These are phyloP conservation scores for Boletus sp. DNA, from an alignment of 1,284 basidiomycete species.

Conservation along the genomic window DNA sequence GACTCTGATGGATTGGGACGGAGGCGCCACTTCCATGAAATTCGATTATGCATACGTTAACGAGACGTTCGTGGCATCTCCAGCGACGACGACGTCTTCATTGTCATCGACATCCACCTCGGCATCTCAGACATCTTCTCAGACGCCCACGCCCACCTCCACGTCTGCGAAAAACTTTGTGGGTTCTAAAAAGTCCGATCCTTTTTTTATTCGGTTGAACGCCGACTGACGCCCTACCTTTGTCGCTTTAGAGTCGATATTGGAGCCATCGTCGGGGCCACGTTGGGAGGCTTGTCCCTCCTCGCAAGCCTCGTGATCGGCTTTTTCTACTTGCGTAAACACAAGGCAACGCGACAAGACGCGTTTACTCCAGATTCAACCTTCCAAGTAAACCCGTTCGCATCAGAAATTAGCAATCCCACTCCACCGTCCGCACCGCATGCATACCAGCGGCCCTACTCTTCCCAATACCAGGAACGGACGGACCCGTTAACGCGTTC, in stretches of 20 bases:
- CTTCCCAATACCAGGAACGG: neutral
- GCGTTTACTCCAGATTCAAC: neutral
- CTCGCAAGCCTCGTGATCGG: conserved; percentile 4
- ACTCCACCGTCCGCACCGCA: neutral
- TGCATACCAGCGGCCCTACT: neutral
- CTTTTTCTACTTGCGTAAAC: conserved; percentile 11
- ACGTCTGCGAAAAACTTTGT: neutral
- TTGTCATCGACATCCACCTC: conserved; percentile 9
- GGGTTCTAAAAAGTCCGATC: conserved; percentile 12
- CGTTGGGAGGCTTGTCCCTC: conserved; percentile 15
- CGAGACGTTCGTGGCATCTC: conserved; percentile 18
- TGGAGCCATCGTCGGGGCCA: conserved; percentile 19
- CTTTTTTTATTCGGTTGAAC: neutral
- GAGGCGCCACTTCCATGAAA: conserved; percentile 20
- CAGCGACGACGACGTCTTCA: too few relatives aligned
- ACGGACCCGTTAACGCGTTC: conserved; percentile 4
- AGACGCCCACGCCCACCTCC: neutral
- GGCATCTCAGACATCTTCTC: conserved; percentile 4
- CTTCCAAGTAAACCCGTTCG: conserved; percentile 8
- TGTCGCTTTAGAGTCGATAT: conserved; percentile 9
- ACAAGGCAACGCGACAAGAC: neutral
- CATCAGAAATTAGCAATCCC: neutral
- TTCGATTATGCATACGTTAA: conserved; percentile 29
- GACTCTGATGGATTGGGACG: conserved; percentile 24
- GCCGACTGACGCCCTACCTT: conserved; percentile 7